Percentiles rank a stretch among this genome's conserved stretches.
These are phyloP conservation scores for Didymella arachidicola DNA, from an alignment of 2,329 filamentous ascomycete genomes.

Conservation along the genomic window DNA sequence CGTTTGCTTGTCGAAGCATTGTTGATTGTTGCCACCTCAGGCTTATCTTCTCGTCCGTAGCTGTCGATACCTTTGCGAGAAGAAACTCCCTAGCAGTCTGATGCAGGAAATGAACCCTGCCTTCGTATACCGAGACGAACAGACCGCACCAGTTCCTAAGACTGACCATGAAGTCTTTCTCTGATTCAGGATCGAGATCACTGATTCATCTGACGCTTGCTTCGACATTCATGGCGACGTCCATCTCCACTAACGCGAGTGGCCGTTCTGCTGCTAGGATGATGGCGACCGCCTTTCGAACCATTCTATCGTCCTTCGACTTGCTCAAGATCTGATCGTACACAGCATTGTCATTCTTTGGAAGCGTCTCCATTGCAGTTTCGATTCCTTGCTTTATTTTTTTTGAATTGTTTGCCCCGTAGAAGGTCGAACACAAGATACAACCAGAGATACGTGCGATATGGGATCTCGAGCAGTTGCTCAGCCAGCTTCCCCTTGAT, in stretches of 20 bases:
- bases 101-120: neutral
- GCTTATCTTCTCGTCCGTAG: neutral
- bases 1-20: neutral
- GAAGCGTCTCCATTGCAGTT: neutral
- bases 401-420: neutral
- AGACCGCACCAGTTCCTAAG: neutral
- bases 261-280: neutral
- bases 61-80: neutral
- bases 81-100: neutral
- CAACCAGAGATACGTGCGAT: constrained; percentile 1
- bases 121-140: neutral
- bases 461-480: neutral
- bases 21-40: neutral
- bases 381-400: neutral
- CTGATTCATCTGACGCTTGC: neutral
- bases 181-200: neutral
- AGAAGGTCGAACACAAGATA: neutral
- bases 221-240: neutral
- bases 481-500: neutral
- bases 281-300: neutral
- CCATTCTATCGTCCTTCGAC: neutral
- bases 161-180: neutral
- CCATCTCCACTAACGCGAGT: neutral
- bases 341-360: neutral
- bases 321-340: neutral